These are phyloP conservation scores for Capronia americana DNA, from an alignment of 2,329 filamentous ascomycete genomes.

Conservation along the genomic window DNA sequence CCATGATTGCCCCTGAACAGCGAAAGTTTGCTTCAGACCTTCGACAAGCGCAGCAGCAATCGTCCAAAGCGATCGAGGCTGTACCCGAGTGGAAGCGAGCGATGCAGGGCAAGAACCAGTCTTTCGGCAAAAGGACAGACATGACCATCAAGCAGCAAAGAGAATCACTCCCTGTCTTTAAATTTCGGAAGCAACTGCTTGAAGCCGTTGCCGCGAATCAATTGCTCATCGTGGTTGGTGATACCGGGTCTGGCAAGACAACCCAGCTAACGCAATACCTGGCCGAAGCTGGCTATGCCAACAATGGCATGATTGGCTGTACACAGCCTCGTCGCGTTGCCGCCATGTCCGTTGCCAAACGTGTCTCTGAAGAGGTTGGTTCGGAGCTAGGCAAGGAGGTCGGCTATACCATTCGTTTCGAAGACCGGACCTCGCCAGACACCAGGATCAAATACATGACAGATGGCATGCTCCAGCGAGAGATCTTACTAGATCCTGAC, in stretches of 20 bases:
- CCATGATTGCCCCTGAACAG: conserved; percentile 86
- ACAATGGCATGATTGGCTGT: conserved; percentile 88
- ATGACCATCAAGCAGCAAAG: conserved; percentile 96
- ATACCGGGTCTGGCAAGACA: conserved; percentile 96
- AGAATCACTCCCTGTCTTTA: conserved; percentile 85
- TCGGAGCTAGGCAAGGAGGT: conserved; percentile 90
- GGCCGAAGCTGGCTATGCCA: conserved; percentile 91
- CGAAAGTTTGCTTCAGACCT: conserved; percentile 89
- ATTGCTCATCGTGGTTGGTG: conserved; percentile 92
- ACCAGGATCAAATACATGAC: conserved; percentile 99
- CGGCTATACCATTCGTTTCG: conserved; percentile 96
- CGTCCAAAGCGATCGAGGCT: conserved; percentile 65
- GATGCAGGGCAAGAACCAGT: conserved; percentile 77
- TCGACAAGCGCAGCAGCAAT: conserved; percentile 66
- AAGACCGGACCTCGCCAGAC: conserved; percentile 84
- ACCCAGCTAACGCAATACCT: conserved; percentile 97
- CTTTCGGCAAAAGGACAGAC: conserved; percentile 82
- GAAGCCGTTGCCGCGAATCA: conserved; percentile 88
- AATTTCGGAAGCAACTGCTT: conserved; percentile 85
- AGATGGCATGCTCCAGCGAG: conserved; percentile 95
- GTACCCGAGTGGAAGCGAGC: conserved; percentile 93
- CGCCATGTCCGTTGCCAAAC: conserved; percentile 97
- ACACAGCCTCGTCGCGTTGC: conserved; percentile 96
- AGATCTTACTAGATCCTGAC: conserved; percentile 90
- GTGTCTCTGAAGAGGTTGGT: conserved; percentile 94